Evolutionary conservation across 306 rosid genomes (phyloP).

Genomic region (Trifolium pratense): DNA sequence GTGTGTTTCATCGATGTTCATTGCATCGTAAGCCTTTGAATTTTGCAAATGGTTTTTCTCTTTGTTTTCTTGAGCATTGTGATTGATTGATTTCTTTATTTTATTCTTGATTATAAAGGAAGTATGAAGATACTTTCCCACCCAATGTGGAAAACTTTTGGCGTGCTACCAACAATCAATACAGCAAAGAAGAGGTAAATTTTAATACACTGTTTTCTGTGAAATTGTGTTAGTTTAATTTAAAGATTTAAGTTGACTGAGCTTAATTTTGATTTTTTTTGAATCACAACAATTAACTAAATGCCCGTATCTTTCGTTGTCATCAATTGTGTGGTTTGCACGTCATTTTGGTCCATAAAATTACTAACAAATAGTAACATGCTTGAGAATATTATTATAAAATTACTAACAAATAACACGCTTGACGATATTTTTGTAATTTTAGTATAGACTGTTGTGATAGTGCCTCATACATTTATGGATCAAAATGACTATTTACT

Average conservation of each 20-base stretch:
- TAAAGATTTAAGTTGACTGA: background rate
- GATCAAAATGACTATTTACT: no score
- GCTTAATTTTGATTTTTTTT: no score
- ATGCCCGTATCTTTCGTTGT: no score
- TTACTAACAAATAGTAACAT: no score
- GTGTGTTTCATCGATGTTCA: conserved; percentile 74
- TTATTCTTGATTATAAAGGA: conserved; percentile 42
- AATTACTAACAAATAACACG: no score
- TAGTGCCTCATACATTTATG: no score
- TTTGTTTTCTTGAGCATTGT: background rate
- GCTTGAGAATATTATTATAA: no score
- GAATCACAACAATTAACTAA: no score
- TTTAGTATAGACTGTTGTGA: no score
- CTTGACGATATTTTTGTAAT: no score
- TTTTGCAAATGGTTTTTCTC: background rate
- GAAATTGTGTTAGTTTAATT: background rate
- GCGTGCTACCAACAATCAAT: conserved; percentile 66
- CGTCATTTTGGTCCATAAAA: no score
- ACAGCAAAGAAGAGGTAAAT: conserved; percentile 60
- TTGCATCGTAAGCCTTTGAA: conserved; percentile 69
- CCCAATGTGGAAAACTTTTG: conserved; percentile 77
- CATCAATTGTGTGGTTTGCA: no score
- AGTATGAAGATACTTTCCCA: conserved; percentile 81
- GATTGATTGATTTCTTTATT: background rate
- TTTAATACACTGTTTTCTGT: background rate